phyloP scores from a whole-genome alignment of 2,329 filamentous ascomycete genomes.

The Trichoderma cornu-damae region DNA sequence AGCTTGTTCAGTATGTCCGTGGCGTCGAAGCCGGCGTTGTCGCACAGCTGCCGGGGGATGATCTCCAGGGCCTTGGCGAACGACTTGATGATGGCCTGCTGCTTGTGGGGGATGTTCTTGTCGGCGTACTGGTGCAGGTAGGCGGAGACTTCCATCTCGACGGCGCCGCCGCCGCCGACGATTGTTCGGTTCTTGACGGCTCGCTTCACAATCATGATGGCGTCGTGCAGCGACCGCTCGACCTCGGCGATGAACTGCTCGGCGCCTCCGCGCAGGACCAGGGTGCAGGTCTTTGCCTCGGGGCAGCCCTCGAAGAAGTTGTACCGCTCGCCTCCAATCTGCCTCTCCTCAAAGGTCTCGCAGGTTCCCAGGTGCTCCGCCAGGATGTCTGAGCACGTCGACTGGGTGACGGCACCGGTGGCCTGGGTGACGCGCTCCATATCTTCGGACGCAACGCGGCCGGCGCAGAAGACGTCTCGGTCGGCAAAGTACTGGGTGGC shows the following conservation, averaged over 20 bases:
- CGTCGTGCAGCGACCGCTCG: constrained; percentile 94
- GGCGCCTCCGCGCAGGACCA: constrained; percentile 89
- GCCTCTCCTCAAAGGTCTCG: constrained; percentile 85
- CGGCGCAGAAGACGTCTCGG: constrained; percentile 96
- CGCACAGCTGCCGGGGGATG: constrained; percentile 92
- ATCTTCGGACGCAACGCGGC: constrained; percentile 83
- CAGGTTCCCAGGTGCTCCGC: constrained; percentile 86
- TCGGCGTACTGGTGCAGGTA: constrained; percentile 92
- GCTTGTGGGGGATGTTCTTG: constrained; percentile 87
- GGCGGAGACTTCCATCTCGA: constrained; percentile 93
- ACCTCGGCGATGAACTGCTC: constrained; percentile 99
- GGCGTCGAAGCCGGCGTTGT: constrained; percentile 97
- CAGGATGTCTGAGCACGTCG: constrained; percentile 92
- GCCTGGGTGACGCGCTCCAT: constrained; percentile 95
- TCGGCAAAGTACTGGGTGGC: constrained; percentile 98
- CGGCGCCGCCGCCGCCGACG: constrained; percentile 89
- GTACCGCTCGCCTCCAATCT: constrained; percentile 95
- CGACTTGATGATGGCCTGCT: constrained; percentile 95
- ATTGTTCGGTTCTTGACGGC: constrained; percentile 92
- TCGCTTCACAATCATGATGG: constrained; percentile 99
- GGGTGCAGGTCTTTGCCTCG: constrained; percentile 91
- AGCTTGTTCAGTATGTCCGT: constrained; percentile 97
- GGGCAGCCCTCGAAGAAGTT: constrained; percentile 98
- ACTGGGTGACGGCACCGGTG: constrained; percentile 86
- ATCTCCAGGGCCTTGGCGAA: constrained; percentile 97